Evolutionary conservation across 345 rosid genomes (phyloP).

Genomic region (Litchi chinensis): DNA sequence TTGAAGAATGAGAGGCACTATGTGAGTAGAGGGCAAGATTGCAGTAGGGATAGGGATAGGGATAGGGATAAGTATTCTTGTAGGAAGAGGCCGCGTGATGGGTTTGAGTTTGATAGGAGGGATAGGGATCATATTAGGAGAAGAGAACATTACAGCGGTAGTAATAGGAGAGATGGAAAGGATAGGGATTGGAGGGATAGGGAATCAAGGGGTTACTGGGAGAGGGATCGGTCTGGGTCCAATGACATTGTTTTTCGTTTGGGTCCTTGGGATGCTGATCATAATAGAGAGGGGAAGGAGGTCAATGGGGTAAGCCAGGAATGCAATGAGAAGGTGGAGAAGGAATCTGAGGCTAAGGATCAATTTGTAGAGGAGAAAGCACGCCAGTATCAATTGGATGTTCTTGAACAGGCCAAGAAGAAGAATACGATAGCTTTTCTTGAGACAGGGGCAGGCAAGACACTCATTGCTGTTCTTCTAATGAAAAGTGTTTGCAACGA

Average conservation of each 20-base stretch:
- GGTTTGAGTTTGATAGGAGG: constrained; percentile 59
- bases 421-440: constrained; percentile 95
- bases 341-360: constrained; percentile 62
- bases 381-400: constrained; percentile 90
- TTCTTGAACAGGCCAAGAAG: constrained; percentile 91
- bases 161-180: constrained; percentile 54
- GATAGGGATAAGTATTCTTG: constrained; percentile 50
- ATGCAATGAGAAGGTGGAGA: constrained; percentile 45
- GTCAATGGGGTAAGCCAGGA: constrained; percentile 43
- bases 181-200: constrained; percentile 67
- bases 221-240: constrained; percentile 77
- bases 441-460: constrained; percentile 99
- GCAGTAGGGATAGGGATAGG: constrained; percentile 58
- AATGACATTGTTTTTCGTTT: constrained; percentile 70
- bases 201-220: constrained; percentile 90
- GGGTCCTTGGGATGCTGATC: constrained; percentile 88
- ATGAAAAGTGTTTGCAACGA: constrained; percentile 71
- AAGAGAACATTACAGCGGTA: constrained; percentile 49
- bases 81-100: constrained; percentile 65
- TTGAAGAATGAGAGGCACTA: constrained; percentile 38
- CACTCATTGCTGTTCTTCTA: constrained; percentile 91
- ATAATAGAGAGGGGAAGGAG: constrained; percentile 48
- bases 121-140: constrained; percentile 62
- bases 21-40: constrained; percentile 43
- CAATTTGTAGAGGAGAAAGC: constrained; percentile 85